These are phyloP conservation scores for Pseudogymnoascus sp. DNA, from an alignment of 2,329 filamentous ascomycete species.

Conservation along the genomic window DNA sequence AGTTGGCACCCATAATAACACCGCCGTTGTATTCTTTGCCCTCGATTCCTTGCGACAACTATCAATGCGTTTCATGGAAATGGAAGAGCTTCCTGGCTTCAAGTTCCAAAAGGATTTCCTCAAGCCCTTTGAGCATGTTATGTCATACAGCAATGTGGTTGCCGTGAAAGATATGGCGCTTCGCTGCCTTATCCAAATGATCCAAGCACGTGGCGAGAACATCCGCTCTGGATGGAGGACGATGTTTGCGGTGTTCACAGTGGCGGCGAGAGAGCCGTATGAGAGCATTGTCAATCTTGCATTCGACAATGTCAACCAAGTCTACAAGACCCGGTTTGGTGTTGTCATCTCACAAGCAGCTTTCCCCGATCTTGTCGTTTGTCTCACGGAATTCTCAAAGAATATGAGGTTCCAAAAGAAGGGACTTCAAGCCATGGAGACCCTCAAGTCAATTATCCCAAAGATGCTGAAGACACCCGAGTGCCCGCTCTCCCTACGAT, in stretches of 20 bases:
- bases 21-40: conserved; percentile 93
- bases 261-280: conserved; percentile 85
- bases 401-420: conserved; percentile 99
- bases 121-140: conserved; percentile 96
- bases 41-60: conserved; percentile 90
- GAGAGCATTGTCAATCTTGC: conserved; percentile 95
- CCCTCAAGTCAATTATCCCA: conserved; percentile 84
- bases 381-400: conserved; percentile 96
- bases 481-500: conserved; percentile 72
- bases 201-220: conserved; percentile 90
- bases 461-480: conserved; percentile 95
- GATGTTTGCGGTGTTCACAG: conserved; percentile 98
- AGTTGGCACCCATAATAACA: conserved; percentile 93
- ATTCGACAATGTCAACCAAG: conserved; percentile 91
- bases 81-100: conserved; percentile 94
- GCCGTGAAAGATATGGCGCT: conserved; percentile 97
- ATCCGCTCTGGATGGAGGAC: conserved; percentile 98
- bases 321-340: conserved; percentile 92
- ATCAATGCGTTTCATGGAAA: conserved; percentile 98
- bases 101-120: conserved; percentile 99
- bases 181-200: conserved; percentile 96
- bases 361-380: conserved; percentile 93
- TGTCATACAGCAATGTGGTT: conserved; percentile 83
- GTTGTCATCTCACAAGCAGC: conserved; percentile 94
- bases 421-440: conserved; percentile 89